Base-by-base conservation (phyloP, 1,139 yeast genomes). In the Williopsis jadinii region DNA sequence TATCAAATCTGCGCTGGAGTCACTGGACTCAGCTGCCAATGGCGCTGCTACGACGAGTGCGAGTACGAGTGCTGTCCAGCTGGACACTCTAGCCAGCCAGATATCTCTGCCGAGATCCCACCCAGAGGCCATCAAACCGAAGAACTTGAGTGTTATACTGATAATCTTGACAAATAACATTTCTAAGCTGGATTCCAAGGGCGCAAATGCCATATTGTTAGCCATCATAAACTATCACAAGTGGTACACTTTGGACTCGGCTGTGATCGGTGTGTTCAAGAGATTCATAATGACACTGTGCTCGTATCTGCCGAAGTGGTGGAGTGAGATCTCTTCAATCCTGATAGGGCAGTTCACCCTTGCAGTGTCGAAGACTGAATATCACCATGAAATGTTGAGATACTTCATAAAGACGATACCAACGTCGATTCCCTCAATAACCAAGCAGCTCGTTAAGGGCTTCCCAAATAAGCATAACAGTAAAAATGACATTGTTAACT, bases 241-340 rank as follows among this genome's bases (percentile, higher is more conserved):
- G 43, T 87, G 95, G 94, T 68, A 80, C 53, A 71, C 48, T 44
- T 56, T 64, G 40, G 66, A 61, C 43, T 55, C 58, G 15, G 48
- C 48, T 37, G 66, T 68, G 64, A 71, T 71, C 45, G 66, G 60
- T 59, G 72, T 63, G 47, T 84, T 68, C 69, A 73, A 84, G 36
- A 81, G 80, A 40, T 92, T 92, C 60, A 65, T 86, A 42, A 72
- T 79, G 37, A 86, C 88, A 28, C 69, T 92, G 43, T 87, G 90
- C 33, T 83, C 95, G 6, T 84, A 94, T 34, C 71, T 82, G 46
- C 97, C 97, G 8, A 84, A 81, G 60, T 90, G 95, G 84, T 79
- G 94, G 75, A 75, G 75, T 49, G 94, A 84, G 46, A 87, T 90
- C n/a, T 78, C 84, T 14, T 67, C 71, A 48, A 74, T 77, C 49